phyloP scores from a whole-genome alignment of 2,329 filamentous ascomycete genomes.

The Cercospora citrullina region DNA sequence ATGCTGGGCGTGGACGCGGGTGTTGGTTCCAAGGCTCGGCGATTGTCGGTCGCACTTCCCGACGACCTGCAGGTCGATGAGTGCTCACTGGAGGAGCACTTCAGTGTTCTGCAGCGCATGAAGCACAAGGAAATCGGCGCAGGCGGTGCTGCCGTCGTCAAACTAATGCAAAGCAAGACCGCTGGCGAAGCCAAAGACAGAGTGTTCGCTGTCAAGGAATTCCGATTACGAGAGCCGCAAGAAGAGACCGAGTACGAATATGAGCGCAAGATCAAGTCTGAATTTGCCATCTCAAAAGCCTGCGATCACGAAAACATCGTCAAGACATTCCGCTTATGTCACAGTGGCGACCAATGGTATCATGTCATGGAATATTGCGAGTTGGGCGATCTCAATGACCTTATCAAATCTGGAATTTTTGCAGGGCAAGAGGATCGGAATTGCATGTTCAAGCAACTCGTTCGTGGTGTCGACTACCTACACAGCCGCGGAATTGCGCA shows the following conservation, averaged over 20 bases:
- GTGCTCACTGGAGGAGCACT: constrained; percentile 47
- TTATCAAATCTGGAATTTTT: constrained; percentile 71
- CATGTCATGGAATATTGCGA: constrained; percentile 93
- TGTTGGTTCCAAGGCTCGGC: constrained; percentile 39
- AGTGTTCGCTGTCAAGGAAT: constrained; percentile 84
- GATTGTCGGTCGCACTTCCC: constrained; percentile 36
- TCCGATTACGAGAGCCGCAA: constrained; percentile 67
- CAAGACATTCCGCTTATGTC: constrained; percentile 72
- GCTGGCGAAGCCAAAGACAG: constrained; percentile 43
- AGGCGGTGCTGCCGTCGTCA: constrained; percentile 80
- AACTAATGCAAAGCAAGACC: constrained; percentile 73
- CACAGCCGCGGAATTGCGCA: constrained; percentile 84
- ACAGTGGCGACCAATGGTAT: constrained; percentile 73
- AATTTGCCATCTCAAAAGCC: constrained; percentile 84
- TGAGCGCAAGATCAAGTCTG: constrained; percentile 85
- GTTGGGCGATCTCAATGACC: constrained; percentile 74
- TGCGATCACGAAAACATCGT: constrained; percentile 86
- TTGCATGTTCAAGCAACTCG: constrained; percentile 86
- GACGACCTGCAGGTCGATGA: constrained; percentile 37
- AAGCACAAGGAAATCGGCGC: constrained; percentile 76
- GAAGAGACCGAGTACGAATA: constrained; percentile 71
- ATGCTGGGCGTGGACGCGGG: constrained; percentile 36
- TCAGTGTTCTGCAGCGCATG: constrained; percentile 67
- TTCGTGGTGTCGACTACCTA: constrained; percentile 78
- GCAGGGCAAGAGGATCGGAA: constrained; percentile 64